Conservation (phyloP, 2,329 filamentous ascomycete genomes). For the Chaetomium sp. region DNA sequence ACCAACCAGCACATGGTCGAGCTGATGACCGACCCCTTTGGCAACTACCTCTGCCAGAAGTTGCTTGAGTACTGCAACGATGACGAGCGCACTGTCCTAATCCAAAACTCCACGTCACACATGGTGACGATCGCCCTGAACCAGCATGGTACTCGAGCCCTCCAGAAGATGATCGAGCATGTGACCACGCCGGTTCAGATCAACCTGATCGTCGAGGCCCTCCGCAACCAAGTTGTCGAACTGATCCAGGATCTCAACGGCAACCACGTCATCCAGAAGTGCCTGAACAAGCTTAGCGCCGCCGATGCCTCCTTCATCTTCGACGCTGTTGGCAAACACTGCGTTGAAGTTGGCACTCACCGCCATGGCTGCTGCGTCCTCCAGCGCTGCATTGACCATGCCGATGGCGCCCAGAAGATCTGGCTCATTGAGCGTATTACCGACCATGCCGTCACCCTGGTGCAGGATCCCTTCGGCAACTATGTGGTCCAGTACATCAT, state of each 20-base stretch:
- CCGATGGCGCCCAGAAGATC: conserved; percentile 83
- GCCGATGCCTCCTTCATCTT: conserved; percentile 95
- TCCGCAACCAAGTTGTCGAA: conserved; percentile 83
- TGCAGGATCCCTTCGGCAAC: conserved; percentile 97
- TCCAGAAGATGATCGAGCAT: conserved; percentile 99
- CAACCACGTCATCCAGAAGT: conserved; percentile 99
- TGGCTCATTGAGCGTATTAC: conserved; percentile 88
- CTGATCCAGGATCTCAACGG: conserved; percentile 97
- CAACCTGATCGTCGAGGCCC: conserved; percentile 80
- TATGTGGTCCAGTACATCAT: conserved; percentile 99
- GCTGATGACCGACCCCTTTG: conserved; percentile 98
- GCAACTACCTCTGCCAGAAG: conserved; percentile 99
- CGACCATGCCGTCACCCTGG: conserved; percentile 79
- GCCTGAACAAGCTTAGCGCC: conserved; percentile 87
- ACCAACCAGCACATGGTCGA: conserved; percentile 93
- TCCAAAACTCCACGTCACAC: conserved; percentile 83
- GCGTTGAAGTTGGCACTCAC: conserved; percentile 90
- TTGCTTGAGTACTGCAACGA: conserved; percentile 93
- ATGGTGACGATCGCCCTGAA: conserved; percentile 95
- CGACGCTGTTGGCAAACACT: conserved; percentile 83
- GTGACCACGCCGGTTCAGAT: conserved; percentile 85
- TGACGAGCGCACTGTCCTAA: conserved; percentile 88
- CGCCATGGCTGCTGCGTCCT: conserved; percentile 97
- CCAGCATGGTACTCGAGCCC: conserved; percentile 91
- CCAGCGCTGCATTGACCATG: conserved; percentile 97